phyloP scores from a whole-genome alignment of 208 protist genomes.

The Endotrypanum monterogeii region DNA sequence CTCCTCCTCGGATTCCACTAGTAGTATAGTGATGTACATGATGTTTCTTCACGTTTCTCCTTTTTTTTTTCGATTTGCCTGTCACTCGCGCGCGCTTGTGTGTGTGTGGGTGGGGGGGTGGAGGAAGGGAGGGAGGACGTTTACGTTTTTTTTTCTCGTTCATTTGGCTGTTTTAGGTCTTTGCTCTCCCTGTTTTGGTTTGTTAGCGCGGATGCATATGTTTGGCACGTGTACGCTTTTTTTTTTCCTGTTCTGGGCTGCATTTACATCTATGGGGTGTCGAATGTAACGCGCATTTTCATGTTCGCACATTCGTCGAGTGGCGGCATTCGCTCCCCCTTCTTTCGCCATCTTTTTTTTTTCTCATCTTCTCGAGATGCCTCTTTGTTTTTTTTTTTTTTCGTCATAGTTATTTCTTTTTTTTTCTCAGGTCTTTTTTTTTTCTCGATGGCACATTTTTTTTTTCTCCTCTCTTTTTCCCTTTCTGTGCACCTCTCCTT shows the following conservation, averaged over 20 bases:
- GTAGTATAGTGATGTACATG: slow-evolving; percentile 5
- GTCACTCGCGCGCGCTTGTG: not conserved
- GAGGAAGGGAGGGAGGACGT: no score
- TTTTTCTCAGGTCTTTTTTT: slow-evolving; percentile 6
- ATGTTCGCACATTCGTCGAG: no score
- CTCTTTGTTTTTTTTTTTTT: slow-evolving; percentile 21
- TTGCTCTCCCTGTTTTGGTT: slow-evolving; percentile 6
- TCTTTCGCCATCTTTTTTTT: not conserved
- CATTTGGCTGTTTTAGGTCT: slow-evolving; percentile 1
- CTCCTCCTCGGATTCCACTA: not conserved
- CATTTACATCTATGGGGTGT: not conserved
- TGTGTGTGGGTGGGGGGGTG: not conserved
- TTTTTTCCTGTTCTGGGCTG: not conserved
- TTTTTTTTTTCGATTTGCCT: not conserved
- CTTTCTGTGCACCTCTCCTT: slow-evolving; percentile 14
- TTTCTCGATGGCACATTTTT: not conserved
- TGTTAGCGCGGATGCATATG: not conserved
- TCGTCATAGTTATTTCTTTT: slow-evolving; percentile 11
- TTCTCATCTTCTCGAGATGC: no score
- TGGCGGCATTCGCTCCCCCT: not conserved
- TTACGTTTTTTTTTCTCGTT: slow-evolving; percentile 10
- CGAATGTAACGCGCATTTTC: not conserved
- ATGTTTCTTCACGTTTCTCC: not conserved
- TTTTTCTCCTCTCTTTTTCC: slow-evolving; percentile 13
- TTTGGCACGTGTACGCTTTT: not conserved